phyloP scores from a whole-genome alignment of 306 rosid species.

The Luffa aegyptiaca region DNA sequence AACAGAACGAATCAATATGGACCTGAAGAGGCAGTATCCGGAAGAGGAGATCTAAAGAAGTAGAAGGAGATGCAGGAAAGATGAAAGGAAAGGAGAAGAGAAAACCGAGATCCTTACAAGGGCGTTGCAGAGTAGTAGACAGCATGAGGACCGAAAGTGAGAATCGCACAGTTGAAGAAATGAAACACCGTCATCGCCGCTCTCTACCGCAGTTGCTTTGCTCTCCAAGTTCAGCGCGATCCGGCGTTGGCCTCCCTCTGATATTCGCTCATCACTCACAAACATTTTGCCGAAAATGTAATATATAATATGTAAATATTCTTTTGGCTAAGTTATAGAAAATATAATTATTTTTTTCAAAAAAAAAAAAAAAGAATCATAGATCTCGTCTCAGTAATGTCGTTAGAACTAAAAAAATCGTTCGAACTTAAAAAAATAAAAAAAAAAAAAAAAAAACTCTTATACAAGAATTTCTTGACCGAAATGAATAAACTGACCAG shows the following conservation, averaged over 20 bases:
- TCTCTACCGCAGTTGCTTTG: background rate
- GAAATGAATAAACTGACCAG: too few species aligned
- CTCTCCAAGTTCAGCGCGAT: conserved; percentile 1
- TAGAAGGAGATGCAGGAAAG: background rate
- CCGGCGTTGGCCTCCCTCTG: background rate
- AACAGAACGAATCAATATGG: background rate
- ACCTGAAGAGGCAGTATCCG: background rate
- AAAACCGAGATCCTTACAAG: conserved; percentile 26
- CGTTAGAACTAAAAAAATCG: too few species aligned
- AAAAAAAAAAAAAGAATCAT: too few species aligned
- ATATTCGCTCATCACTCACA: background rate
- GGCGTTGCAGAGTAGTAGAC: conserved; percentile 97
- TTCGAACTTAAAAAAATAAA: too few species aligned
- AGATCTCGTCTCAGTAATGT: too few species aligned
- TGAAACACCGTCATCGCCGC: conserved; percentile 79
- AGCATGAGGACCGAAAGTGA: conserved; percentile 98
- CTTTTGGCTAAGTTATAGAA: too few species aligned
- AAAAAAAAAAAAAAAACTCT: too few species aligned
- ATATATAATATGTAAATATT: background rate
- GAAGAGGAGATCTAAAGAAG: conserved; percentile 11
- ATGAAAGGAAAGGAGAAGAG: background rate
- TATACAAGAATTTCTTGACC: too few species aligned
- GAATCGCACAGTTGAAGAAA: conserved; percentile 96
- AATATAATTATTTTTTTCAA: too few species aligned
- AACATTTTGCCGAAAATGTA: background rate